Percentiles rank a stretch among this genome's conserved stretches.
Evolutionary conservation across 2,329 filamentous ascomycete genomes (phyloP).

Genomic region (Fusarium sp.): DNA sequence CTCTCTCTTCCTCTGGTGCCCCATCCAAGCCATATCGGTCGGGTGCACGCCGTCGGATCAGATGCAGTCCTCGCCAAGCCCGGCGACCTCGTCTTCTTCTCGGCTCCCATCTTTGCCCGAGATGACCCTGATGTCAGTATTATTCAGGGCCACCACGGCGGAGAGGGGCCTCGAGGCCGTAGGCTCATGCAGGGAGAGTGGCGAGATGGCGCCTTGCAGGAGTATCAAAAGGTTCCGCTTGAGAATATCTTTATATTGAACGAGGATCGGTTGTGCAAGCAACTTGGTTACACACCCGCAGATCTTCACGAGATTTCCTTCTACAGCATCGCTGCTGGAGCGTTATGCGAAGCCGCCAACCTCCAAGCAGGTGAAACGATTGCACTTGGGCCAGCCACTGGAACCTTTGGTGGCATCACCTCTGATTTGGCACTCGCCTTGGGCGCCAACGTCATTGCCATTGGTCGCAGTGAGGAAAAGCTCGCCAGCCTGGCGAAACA

Average conservation of each 20-base stretch:
- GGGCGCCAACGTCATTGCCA: background rate
- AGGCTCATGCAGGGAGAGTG: conserved; percentile 17
- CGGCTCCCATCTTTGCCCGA: background rate
- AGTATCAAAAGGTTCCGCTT: conserved; percentile 13
- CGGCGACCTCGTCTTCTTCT: background rate
- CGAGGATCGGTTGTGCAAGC: background rate
- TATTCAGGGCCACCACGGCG: conserved; percentile 11
- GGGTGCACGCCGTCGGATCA: background rate
- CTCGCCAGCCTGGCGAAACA: background rate
- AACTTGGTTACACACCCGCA: background rate
- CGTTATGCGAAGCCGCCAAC: background rate
- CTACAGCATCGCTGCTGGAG: conserved; percentile 1
- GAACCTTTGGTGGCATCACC: background rate
- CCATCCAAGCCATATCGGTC: background rate
- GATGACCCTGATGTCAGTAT: background rate
- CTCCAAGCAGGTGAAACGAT: background rate
- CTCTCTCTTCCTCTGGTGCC: background rate
- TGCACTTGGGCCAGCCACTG: background rate
- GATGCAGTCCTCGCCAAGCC: background rate
- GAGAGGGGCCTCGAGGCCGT: conserved; percentile 5
- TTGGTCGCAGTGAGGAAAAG: background rate
- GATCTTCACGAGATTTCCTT: background rate
- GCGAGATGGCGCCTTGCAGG: conserved; percentile 8
- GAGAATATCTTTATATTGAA: conserved; percentile 4
- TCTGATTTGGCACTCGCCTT: background rate